Evolutionary conservation across 441 rosid genomes (phyloP).

Genomic region (Theobroma grandiflorum): DNA sequence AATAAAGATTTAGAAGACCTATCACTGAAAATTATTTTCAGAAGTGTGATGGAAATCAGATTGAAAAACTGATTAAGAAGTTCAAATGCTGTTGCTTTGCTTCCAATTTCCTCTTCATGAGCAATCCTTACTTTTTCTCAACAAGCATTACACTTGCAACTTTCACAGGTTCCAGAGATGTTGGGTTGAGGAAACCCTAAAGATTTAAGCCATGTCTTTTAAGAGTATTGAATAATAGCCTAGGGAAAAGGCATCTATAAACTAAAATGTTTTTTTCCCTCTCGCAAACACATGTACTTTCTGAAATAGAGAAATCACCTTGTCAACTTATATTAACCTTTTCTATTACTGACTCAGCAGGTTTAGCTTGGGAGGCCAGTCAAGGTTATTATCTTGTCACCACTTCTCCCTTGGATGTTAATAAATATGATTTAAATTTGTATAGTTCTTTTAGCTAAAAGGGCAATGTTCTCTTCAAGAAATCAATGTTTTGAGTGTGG

Average conservation of each 20-base stretch:
- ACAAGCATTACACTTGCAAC: slow-evolving; percentile 10
- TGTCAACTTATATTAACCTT: too few relatives aligned
- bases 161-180: slow-evolving; percentile 68
- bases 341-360: not conserved
- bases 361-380: not conserved
- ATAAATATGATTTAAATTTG: too few relatives aligned
- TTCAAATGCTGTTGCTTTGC: too few relatives aligned
- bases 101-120: too few relatives aligned
- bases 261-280: not conserved
- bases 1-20: too few relatives aligned
- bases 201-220: slow-evolving; percentile 75
- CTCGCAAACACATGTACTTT: not conserved
- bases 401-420: not conserved
- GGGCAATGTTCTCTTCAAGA: not conserved
- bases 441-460: not conserved
- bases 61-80: too few relatives aligned
- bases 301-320: not conserved
- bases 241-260: slow-evolving; percentile 64
- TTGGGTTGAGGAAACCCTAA: slow-evolving; percentile 78
- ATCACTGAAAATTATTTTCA: too few relatives aligned
- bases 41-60: too few relatives aligned
- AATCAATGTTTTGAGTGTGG: not conserved
- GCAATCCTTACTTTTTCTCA: not conserved
- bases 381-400: not conserved
- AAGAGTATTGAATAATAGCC: slow-evolving; percentile 62